These are phyloP conservation scores for Rhytidiadelphus loreus DNA, from an alignment of 225 moss, liverwort and hornwort genomes.

Conservation along the genomic window DNA sequence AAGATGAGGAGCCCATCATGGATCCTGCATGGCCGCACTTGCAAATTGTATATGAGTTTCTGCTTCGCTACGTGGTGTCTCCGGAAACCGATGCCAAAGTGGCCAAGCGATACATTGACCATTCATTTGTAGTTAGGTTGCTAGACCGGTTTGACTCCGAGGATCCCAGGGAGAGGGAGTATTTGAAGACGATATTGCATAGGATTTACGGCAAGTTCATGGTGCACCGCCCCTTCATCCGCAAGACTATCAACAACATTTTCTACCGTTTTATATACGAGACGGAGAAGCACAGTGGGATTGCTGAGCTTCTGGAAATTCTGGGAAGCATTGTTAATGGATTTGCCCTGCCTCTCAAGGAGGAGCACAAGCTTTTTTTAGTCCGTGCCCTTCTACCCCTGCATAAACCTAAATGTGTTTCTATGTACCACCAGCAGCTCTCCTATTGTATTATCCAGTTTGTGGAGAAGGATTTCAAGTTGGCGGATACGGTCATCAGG, in stretches of 20 bases:
- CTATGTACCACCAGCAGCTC: slow-evolving; percentile 36
- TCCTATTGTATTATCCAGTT: slow-evolving; percentile 39
- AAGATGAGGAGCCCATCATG: slow-evolving; percentile 47
- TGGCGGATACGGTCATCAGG: slow-evolving; percentile 29
- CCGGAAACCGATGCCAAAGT: slow-evolving; percentile 39
- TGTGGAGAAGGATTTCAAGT: slow-evolving; percentile 39
- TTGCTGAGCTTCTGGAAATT: slow-evolving; percentile 24
- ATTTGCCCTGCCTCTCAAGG: slow-evolving; percentile 32
- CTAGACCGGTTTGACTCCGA: slow-evolving; percentile 27
- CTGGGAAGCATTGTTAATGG: slow-evolving; percentile 33
- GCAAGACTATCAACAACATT: slow-evolving; percentile 33
- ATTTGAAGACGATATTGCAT: slow-evolving; percentile 35
- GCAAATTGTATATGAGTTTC: slow-evolving; percentile 56
- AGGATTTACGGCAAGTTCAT: slow-evolving; percentile 31
- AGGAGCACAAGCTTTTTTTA: slow-evolving; percentile 37
- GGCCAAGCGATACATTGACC: slow-evolving; percentile 37
- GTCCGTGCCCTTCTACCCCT: slow-evolving; percentile 18
- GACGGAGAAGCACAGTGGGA: slow-evolving; percentile 32
- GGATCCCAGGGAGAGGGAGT: slow-evolving; percentile 29
- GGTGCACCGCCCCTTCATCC: slow-evolving; percentile 24
- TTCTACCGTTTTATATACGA: slow-evolving; percentile 27
- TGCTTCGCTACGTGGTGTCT: slow-evolving; percentile 49
- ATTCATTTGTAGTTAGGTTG: slow-evolving; percentile 26
- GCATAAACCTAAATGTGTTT: slow-evolving; percentile 26
- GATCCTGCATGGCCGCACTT: slow-evolving; percentile 50